Conservation (phyloP, 768 basidiomycete species). For the Mycena epipterygia region DNA sequence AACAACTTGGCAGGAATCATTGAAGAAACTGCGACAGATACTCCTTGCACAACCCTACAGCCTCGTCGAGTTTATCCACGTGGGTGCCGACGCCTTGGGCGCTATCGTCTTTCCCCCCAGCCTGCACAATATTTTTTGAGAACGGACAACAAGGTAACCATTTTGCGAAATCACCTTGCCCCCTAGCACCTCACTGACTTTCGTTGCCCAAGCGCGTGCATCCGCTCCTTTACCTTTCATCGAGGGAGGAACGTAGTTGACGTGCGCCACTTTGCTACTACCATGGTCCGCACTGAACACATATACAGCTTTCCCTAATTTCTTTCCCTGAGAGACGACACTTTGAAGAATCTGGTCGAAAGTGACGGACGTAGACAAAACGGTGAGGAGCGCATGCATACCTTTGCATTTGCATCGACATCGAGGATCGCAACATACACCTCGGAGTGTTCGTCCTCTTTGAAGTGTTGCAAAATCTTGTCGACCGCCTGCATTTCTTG, state of each 20-base stretch:
- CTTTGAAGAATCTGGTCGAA: conserved; percentile 88
- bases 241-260: conserved; percentile 79
- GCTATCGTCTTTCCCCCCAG: conserved; percentile 94
- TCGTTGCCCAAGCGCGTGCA: conserved; percentile 89
- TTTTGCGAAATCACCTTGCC: conserved; percentile 77
- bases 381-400: conserved; percentile 41
- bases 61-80: conserved; percentile 73
- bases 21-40: conserved; percentile 45
- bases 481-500: conserved; percentile 73
- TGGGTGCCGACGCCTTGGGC: conserved; percentile 91
- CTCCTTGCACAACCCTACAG: conserved; percentile 68
- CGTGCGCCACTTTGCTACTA: conserved; percentile 85
- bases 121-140: conserved; percentile 57
- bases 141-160: not conserved
- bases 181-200: conserved; percentile 83
- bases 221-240: conserved; percentile 78
- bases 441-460: conserved; percentile 77
- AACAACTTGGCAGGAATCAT: too few species aligned
- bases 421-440: conserved; percentile 80
- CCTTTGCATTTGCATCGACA: conserved; percentile 91
- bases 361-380: too few species aligned
- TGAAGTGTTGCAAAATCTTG: conserved; percentile 78
- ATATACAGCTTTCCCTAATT: conserved; percentile 87
- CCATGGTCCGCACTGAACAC: conserved; percentile 85
- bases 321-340: conserved; percentile 83